Evolutionary conservation across 768 basidiomycete species (phyloP).

Genomic region (Lactifluus volemus): DNA sequence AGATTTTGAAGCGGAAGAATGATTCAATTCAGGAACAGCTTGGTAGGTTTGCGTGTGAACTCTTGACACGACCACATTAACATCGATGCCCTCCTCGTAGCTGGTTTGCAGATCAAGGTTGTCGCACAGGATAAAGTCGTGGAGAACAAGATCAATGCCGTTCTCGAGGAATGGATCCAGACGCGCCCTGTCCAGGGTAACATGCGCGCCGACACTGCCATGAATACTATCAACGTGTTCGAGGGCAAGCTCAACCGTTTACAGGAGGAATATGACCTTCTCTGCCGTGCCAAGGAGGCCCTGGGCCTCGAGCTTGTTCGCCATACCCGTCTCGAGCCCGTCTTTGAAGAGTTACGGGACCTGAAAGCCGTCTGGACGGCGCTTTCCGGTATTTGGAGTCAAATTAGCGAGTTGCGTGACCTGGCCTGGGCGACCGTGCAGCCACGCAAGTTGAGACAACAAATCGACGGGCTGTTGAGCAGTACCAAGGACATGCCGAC

Average conservation of each 20-base stretch:
- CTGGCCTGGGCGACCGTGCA: conserved; percentile 87
- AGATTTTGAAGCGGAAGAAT: conserved; percentile 96
- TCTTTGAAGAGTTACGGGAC: conserved; percentile 92
- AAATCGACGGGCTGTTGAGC: conserved; percentile 80
- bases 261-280: conserved; percentile 91
- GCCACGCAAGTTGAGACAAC: conserved; percentile 89
- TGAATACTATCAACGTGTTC: conserved; percentile 93
- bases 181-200: conserved; percentile 95
- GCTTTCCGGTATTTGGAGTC: conserved; percentile 92
- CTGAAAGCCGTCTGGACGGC: conserved; percentile 99
- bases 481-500: conserved; percentile 99
- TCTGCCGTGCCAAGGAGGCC: conserved; percentile 94
- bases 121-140: conserved; percentile 99
- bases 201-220: conserved; percentile 92
- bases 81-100: conserved; percentile 31
- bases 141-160: conserved; percentile 89
- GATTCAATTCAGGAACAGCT: conserved; percentile 98
- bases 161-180: conserved; percentile 89
- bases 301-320: conserved; percentile 86
- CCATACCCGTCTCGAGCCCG: conserved; percentile 85
- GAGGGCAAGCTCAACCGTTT: conserved; percentile 85
- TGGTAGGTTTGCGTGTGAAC: conserved; percentile 41
- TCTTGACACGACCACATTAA: background rate
- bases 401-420: conserved; percentile 83
- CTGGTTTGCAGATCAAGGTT: conserved; percentile 97